These are phyloP conservation scores for Annulohypoxylon truncatum DNA, from an alignment of 2,329 filamentous ascomycete species.

Conservation along the genomic window DNA sequence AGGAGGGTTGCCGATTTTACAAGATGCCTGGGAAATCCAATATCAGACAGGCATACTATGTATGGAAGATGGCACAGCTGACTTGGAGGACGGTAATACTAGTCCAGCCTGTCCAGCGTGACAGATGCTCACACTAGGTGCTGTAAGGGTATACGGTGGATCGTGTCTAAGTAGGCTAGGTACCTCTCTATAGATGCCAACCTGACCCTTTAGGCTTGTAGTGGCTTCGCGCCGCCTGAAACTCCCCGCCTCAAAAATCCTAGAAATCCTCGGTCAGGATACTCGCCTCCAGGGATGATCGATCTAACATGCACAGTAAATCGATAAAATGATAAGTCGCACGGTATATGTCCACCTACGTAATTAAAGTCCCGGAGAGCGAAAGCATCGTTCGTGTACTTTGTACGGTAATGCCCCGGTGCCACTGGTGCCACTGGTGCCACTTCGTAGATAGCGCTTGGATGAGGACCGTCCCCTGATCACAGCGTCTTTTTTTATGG, in stretches of 20 bases:
- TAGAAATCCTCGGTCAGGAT: slow-evolving; percentile 5
- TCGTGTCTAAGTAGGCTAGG: slow-evolving; percentile 19
- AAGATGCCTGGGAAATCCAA: background rate
- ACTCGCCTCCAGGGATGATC: slow-evolving; percentile 25
- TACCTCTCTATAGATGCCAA: background rate
- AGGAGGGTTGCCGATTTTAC: background rate
- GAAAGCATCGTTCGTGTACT: slow-evolving; percentile 8
- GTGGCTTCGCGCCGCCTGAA: slow-evolving; percentile 38
- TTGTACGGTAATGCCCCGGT: background rate
- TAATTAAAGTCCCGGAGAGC: slow-evolving; percentile 27
- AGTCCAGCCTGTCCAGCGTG: background rate
- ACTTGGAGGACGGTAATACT: background rate
- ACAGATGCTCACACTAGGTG: background rate
- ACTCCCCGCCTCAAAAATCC: slow-evolving; percentile 31
- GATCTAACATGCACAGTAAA: slow-evolving; percentile 27
- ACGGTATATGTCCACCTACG: slow-evolving; percentile 24
- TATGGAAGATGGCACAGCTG: background rate
- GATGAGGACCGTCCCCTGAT: slow-evolving; percentile 20
- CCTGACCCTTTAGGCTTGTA: slow-evolving; percentile 13
- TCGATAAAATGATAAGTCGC: slow-evolving; percentile 13
- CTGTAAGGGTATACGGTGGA: slow-evolving; percentile 19
- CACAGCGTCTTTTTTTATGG: slow-evolving; percentile 19
- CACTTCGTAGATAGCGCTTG: slow-evolving; percentile 13
- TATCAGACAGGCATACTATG: background rate
- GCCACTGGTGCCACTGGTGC: no score